These are phyloP conservation scores for Oxytropis ochrocephala DNA, from an alignment of 306 rosid genomes.

Conservation along the genomic window DNA sequence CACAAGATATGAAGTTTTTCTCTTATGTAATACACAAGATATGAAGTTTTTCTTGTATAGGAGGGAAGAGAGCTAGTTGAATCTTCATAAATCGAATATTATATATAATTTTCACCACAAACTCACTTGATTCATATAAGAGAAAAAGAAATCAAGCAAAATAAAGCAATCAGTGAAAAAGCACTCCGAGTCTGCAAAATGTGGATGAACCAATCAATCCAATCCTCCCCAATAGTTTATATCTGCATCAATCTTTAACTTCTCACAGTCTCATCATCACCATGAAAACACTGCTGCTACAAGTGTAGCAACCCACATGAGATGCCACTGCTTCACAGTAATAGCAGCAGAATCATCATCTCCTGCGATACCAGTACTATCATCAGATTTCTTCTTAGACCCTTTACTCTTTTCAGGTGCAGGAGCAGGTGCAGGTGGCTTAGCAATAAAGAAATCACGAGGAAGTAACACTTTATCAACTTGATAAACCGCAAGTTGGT, in stretches of 20 bases:
- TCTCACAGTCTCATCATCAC: slow-evolving; percentile 16
- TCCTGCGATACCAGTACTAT: slow-evolving; percentile 9
- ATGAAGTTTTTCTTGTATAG: no score
- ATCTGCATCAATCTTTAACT: neutral
- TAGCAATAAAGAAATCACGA: slow-evolving; percentile 44
- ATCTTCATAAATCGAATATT: neutral
- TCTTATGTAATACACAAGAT: neutral
- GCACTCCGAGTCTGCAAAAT: slow-evolving; percentile 22
- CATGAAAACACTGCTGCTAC: neutral
- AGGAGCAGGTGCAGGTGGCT: slow-evolving; percentile 52
- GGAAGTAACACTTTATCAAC: slow-evolving; percentile 64
- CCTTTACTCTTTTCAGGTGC: slow-evolving; percentile 27
- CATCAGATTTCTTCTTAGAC: slow-evolving; percentile 42
- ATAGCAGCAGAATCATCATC: slow-evolving; percentile 25
- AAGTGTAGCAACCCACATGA: slow-evolving; percentile 8
- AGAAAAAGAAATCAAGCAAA: neutral
- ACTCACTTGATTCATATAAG: neutral
- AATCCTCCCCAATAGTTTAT: neutral
- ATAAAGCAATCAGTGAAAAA: slow-evolving; percentile 7
- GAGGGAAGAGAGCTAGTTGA: neutral
- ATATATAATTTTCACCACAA: slow-evolving; percentile 7
- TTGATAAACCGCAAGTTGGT: slow-evolving; percentile 60
- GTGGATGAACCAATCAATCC: neutral
- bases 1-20: no score
- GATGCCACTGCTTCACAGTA: neutral